Percentiles rank a stretch among this genome's conserved stretches.
Evolutionary conservation across 1,284 basidiomycete genomes (phyloP).

Genomic region (Sanghuangporus sanghuang): DNA sequence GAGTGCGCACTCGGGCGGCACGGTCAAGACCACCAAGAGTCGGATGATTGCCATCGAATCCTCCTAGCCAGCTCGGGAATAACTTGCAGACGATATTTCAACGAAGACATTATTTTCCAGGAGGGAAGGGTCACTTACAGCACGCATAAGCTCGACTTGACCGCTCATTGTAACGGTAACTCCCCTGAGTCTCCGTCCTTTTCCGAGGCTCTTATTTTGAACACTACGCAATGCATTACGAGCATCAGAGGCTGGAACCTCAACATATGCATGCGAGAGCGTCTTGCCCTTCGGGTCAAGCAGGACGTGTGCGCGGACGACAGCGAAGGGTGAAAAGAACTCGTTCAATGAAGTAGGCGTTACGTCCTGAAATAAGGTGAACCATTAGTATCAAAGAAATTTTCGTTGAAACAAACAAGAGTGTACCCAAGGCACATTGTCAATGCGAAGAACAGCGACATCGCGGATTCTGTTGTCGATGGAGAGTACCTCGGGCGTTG

Average conservation of each 20-base stretch:
- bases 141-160: slow-evolving; percentile 73
- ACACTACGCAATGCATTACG: slow-evolving; percentile 64
- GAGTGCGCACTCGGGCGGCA: slow-evolving; percentile 46
- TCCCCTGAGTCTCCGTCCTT: slow-evolving; percentile 67
- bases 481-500: no score
- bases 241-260: slow-evolving; percentile 52
- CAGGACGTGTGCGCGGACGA: slow-evolving; percentile 66
- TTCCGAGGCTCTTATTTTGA: slow-evolving; percentile 53
- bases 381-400: slow-evolving; percentile 1
- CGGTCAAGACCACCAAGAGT: slow-evolving; percentile 56
- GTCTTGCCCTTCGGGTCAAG: slow-evolving; percentile 77
- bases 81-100: slow-evolving; percentile 34
- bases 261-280: slow-evolving; percentile 73
- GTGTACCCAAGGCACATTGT: slow-evolving; percentile 81
- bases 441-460: slow-evolving; percentile 65
- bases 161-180: slow-evolving; percentile 74
- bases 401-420: slow-evolving; percentile 2
- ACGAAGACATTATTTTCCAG: not conserved
- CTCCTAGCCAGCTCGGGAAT: slow-evolving; percentile 74
- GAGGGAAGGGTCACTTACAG: slow-evolving; percentile 38
- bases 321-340: slow-evolving; percentile 60
- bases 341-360: slow-evolving; percentile 62
- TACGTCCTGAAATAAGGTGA: slow-evolving; percentile 51
- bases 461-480: slow-evolving; percentile 28
- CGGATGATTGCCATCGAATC: slow-evolving; percentile 63